Conservation (phyloP, 768 basidiomycete species). For the Leucosporidium yakuticum region DNA sequence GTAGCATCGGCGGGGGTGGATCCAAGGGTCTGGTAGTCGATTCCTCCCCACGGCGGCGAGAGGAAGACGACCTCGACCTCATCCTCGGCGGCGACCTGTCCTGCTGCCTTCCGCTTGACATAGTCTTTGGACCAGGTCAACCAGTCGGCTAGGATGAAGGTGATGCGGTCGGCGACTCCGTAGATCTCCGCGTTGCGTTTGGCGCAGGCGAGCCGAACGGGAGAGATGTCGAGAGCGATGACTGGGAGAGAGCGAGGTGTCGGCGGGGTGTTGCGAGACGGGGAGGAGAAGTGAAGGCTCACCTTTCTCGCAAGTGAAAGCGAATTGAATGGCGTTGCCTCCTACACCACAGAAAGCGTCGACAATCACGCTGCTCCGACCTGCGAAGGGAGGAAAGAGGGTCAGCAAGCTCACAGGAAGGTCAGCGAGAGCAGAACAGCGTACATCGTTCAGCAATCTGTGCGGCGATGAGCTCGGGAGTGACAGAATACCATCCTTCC, state of each 20-base stretch:
- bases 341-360: slow-evolving; percentile 98
- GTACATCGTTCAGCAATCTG: slow-evolving; percentile 86
- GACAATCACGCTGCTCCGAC: slow-evolving; percentile 62
- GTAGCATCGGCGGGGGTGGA: neutral
- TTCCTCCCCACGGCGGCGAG: slow-evolving; percentile 39
- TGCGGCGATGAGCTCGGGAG: slow-evolving; percentile 82
- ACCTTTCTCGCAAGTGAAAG: slow-evolving; percentile 92
- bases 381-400: slow-evolving; percentile 40
- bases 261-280: neutral
- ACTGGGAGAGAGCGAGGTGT: slow-evolving; percentile 52
- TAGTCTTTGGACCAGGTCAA: slow-evolving; percentile 65
- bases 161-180: slow-evolving; percentile 89
- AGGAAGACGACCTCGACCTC: slow-evolving; percentile 37
- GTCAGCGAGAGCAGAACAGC: slow-evolving; percentile 36
- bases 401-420: neutral
- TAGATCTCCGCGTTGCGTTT: slow-evolving; percentile 89
- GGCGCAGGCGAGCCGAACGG: slow-evolving; percentile 77
- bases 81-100: slow-evolving; percentile 15
- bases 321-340: slow-evolving; percentile 95
- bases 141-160: slow-evolving; percentile 85
- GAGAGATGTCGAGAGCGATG: slow-evolving; percentile 84
- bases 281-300: slow-evolving; percentile 34
- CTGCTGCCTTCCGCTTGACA: slow-evolving; percentile 9
- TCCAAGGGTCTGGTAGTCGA: slow-evolving; percentile 30
- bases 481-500: slow-evolving; percentile 92